A percentile compares a stretch with the other conserved stretches of the same genome.
Conservation (phyloP, 108 stramenopile genomes). For the Fistulifera pelliculosa region DNA sequence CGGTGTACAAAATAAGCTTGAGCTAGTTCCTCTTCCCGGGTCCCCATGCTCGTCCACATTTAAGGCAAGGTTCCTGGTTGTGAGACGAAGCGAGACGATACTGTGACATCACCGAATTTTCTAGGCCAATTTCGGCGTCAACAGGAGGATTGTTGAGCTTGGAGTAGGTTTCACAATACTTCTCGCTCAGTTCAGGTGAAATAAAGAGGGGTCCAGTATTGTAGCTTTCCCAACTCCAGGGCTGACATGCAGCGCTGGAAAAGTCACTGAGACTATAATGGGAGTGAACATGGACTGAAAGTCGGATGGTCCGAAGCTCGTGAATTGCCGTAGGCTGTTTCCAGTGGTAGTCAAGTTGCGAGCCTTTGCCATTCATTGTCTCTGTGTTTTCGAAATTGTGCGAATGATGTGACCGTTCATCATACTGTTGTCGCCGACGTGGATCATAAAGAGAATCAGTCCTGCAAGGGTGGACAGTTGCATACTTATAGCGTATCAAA, state of each 20-base stretch:
- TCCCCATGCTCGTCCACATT: slow-evolving; percentile 34
- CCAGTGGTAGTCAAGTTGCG: not conserved
- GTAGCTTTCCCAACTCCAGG: slow-evolving; percentile 29
- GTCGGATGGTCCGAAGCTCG: slow-evolving; percentile 36
- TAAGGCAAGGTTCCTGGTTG: slow-evolving; percentile 19
- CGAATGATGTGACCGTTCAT: not conserved
- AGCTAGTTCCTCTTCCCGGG: slow-evolving; percentile 42
- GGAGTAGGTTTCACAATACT: not conserved
- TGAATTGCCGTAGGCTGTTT: slow-evolving; percentile 3
- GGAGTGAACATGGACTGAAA: slow-evolving; percentile 52
- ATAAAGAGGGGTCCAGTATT: slow-evolving; percentile 8
- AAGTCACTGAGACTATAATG: slow-evolving; percentile 41
- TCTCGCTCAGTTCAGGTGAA: slow-evolving; percentile 1
- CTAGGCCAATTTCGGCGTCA: slow-evolving; percentile 11
- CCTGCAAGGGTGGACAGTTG: slow-evolving; percentile 23
- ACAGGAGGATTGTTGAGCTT: not conserved
- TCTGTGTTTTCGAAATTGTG: not conserved
- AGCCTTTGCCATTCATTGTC: not conserved
- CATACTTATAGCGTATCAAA: slow-evolving; percentile 51
- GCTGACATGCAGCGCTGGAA: slow-evolving; percentile 1
- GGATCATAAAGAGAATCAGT: no score
- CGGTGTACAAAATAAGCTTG: slow-evolving; percentile 36
- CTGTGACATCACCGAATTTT: slow-evolving; percentile 11
- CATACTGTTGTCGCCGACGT: not conserved
- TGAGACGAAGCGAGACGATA: slow-evolving; percentile 28